phyloP scores from a whole-genome alignment of 106 monocot genomes.

The Agapanthus africanus region DNA sequence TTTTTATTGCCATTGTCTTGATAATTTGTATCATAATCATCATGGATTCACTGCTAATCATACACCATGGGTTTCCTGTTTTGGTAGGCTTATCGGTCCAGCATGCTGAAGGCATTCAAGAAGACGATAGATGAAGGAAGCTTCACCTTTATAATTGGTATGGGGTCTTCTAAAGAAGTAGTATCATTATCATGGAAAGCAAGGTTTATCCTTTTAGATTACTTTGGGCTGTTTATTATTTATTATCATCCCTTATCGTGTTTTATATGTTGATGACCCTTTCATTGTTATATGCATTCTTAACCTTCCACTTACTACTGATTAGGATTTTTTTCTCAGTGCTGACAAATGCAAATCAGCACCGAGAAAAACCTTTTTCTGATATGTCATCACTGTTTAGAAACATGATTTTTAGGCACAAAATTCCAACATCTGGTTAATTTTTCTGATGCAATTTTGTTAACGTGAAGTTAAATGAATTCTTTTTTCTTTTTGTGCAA shows the following conservation, averaged over 20 bases:
- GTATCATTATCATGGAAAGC: constrained; percentile 1
- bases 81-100: constrained; percentile 73
- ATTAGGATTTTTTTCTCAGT: background rate
- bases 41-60: background rate
- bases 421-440: background rate
- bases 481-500: background rate
- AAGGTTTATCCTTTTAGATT: background rate
- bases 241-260: constrained; percentile 3
- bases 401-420: background rate
- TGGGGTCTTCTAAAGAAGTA: constrained; percentile 12
- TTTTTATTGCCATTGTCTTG: background rate
- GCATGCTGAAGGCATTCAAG: constrained; percentile 95
- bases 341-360: background rate
- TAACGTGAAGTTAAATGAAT: background rate
- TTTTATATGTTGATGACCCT: background rate
- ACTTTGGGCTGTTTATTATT: background rate
- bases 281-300: background rate
- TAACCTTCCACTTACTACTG: background rate
- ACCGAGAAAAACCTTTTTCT: background rate
- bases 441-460: background rate
- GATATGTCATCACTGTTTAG: background rate
- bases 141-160: constrained; percentile 97
- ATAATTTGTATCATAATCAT: background rate
- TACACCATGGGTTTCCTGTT: background rate
- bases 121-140: constrained; percentile 93